These are phyloP conservation scores for Malassezia dermatis DNA, from an alignment of 1,284 basidiomycete genomes.

Conservation along the genomic window DNA sequence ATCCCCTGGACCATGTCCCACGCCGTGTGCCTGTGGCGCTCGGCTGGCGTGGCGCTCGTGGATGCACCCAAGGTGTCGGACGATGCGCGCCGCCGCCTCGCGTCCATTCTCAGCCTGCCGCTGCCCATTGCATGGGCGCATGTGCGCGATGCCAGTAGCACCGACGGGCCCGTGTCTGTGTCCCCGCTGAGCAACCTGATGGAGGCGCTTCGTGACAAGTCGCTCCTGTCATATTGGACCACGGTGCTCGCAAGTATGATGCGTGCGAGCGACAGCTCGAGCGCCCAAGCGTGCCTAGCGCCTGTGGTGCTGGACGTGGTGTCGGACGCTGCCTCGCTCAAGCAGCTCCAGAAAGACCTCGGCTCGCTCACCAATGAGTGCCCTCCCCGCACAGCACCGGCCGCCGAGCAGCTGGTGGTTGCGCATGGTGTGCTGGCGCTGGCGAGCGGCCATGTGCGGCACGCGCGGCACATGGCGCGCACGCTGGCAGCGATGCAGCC, in stretches of 20 bases:
- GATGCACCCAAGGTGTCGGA: neutral
- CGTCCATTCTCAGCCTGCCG: slow-evolving; percentile 24
- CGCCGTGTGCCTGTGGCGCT: slow-evolving; percentile 2
- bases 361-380: neutral
- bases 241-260: slow-evolving; percentile 27
- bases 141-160: slow-evolving; percentile 1
- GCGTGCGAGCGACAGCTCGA: neutral
- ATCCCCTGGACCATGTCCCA: neutral
- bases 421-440: slow-evolving; percentile 8
- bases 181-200: slow-evolving; percentile 30
- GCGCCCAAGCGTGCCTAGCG: neutral
- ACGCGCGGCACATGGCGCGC: neutral
- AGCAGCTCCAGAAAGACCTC: neutral
- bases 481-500: neutral
- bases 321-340: slow-evolving; percentile 2
- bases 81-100: slow-evolving; percentile 16
- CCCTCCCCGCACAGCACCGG: neutral
- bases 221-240: slow-evolving; percentile 29
- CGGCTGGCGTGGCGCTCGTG: slow-evolving; percentile 6
- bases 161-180: neutral
- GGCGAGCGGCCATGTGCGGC: neutral
- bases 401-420: slow-evolving; percentile 8
- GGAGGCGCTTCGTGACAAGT: slow-evolving; percentile 25
- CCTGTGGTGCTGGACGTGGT: slow-evolving; percentile 11
- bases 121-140: slow-evolving; percentile 25